Conservation (phyloP, 169 alveolate genomes). For the Babesia ovis region DNA sequence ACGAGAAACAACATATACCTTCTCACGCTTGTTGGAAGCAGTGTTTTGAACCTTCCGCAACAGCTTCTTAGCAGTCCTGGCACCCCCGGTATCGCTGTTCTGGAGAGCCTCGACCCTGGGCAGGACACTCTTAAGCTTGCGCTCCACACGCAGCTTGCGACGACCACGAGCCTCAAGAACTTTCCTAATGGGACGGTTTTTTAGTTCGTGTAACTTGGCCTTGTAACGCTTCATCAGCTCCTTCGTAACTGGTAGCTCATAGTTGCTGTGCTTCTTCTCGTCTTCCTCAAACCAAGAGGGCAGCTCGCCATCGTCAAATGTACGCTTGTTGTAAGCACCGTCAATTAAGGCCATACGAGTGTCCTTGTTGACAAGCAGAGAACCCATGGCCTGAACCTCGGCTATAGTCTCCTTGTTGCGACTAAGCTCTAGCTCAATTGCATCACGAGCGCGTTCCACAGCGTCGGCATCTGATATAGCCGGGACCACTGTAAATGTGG, state of each 20-base stretch:
- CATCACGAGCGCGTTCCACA: constrained; percentile 30
- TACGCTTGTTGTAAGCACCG: constrained; percentile 91
- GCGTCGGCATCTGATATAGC: constrained; percentile 61
- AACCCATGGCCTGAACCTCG: constrained; percentile 62
- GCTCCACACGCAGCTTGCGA: constrained; percentile 88
- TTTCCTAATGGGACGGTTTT: constrained; percentile 95
- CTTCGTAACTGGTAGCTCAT: constrained; percentile 94
- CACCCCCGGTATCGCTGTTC: constrained; percentile 36
- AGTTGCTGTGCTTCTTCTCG: constrained; percentile 90
- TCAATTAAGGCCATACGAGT: constrained; percentile 91
- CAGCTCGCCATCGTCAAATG: constrained; percentile 87
- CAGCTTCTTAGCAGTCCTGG: constrained; percentile 47
- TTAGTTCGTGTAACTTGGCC: constrained; percentile 90
- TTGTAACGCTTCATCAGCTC: constrained; percentile 91
- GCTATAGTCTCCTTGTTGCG: constrained; percentile 34
- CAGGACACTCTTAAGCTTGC: constrained; percentile 87
- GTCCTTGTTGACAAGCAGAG: constrained; percentile 83
- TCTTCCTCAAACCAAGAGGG: constrained; percentile 98
- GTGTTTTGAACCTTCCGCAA: constrained; percentile 45
- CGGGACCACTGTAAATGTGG: constrained; percentile 38
- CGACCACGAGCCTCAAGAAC: constrained; percentile 95
- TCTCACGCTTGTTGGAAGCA: constrained; percentile 59
- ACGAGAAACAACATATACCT: constrained; percentile 85
- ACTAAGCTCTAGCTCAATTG: constrained; percentile 32
- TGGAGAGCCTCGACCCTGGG: constrained; percentile 76